Percentiles rank a stretch among this genome's conserved stretches.
Conservation (phyloP, 129 eudicot species). For the Arctium lappa region DNA sequence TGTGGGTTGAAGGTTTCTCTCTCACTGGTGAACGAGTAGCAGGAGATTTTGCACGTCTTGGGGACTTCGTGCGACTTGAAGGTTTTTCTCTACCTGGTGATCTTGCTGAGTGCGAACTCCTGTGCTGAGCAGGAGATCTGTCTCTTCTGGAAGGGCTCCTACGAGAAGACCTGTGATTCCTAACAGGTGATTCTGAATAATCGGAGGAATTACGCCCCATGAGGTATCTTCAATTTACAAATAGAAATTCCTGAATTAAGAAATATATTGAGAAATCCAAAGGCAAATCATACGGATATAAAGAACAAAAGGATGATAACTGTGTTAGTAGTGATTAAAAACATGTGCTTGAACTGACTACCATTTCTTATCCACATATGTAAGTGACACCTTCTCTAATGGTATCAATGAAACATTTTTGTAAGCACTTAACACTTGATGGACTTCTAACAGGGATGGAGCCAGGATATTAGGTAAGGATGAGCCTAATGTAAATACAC, state of each 20-base stretch:
- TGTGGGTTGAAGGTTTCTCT: slow-evolving; percentile 46
- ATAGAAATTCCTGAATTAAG: slow-evolving; percentile 20
- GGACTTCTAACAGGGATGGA: not conserved
- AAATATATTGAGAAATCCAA: not conserved
- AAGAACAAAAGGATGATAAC: not conserved
- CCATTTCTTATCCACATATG: not conserved
- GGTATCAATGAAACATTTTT: not conserved
- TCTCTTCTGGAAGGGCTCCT: slow-evolving; percentile 70
- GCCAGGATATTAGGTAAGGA: too few species aligned
- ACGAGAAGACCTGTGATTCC: slow-evolving; percentile 56
- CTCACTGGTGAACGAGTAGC: slow-evolving; percentile 39
- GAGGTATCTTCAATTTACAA: slow-evolving; percentile 10
- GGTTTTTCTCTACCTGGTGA: slow-evolving; percentile 46
- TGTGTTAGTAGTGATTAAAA: not conserved
- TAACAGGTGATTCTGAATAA: slow-evolving; percentile 55
- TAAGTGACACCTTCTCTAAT: not conserved
- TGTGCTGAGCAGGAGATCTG: slow-evolving; percentile 62
- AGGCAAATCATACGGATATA: not conserved
- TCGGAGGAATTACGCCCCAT: slow-evolving; percentile 44
- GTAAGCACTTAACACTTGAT: not conserved
- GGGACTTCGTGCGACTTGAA: slow-evolving; percentile 44
- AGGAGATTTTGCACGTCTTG: slow-evolving; percentile 59
- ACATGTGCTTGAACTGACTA: not conserved
- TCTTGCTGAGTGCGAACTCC: slow-evolving; percentile 50
- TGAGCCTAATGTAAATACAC: too few species aligned